Conservation (phyloP, 1,284 basidiomycete species). For the Fomitopsis palustris region DNA sequence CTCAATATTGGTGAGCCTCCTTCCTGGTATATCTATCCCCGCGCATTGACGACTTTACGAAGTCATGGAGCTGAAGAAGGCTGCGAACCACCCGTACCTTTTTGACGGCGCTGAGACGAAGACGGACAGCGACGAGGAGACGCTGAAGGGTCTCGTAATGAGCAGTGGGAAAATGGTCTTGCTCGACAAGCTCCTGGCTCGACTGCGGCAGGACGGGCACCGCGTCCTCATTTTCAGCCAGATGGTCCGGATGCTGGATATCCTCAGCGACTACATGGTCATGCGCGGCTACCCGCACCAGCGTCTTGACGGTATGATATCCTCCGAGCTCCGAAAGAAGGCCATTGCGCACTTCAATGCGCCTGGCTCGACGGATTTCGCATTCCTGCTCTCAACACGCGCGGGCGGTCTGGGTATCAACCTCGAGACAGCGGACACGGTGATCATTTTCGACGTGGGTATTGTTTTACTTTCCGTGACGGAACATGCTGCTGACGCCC, state of each 20-base stretch:
- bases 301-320: conserved; percentile 72
- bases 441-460: conserved; percentile 97
- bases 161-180: conserved; percentile 98
- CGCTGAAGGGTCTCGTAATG: conserved; percentile 94
- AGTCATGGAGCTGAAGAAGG: conserved; percentile 97
- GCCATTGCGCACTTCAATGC: conserved; percentile 79
- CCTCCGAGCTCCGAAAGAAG: conserved; percentile 82
- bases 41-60: conserved; percentile 3
- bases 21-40: not conserved
- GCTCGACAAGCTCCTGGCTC: conserved; percentile 89
- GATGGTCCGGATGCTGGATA: conserved; percentile 99
- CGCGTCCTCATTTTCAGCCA: conserved; percentile 99
- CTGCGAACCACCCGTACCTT: conserved; percentile 96
- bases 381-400: conserved; percentile 88
- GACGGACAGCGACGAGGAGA: conserved; percentile 78
- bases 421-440: conserved; percentile 95
- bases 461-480: conserved; percentile 7
- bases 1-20: conserved; percentile 78
- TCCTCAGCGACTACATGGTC: conserved; percentile 95
- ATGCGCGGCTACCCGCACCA: conserved; percentile 84
- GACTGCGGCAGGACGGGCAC: conserved; percentile 89
- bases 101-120: conserved; percentile 93
- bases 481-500: conserved; percentile 21
- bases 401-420: conserved; percentile 99
- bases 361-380: conserved; percentile 69